Conservation (phyloP, 225 moss, liverwort and hornwort species). For the Marchantia paleacea region DNA sequence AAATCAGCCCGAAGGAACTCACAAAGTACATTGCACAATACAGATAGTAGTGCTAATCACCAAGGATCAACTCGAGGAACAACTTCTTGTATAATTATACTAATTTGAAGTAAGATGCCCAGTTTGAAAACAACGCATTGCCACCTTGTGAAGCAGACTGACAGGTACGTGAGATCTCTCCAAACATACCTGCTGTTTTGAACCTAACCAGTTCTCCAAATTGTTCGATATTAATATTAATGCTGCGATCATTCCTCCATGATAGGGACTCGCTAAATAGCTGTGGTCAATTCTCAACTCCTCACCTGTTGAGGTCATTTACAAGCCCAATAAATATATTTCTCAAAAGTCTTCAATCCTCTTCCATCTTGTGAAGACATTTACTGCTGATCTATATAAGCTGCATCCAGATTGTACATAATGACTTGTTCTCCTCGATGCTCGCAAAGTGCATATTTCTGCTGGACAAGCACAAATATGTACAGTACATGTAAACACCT, state of each 20-base stretch:
- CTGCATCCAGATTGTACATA: too few relatives aligned
- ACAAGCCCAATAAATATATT: not conserved
- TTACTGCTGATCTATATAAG: too few relatives aligned
- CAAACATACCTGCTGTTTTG: constrained; percentile 57
- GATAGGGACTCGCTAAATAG: constrained; percentile 83
- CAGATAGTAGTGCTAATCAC: too few relatives aligned
- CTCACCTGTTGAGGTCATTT: constrained; percentile 35
- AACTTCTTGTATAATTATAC: too few relatives aligned
- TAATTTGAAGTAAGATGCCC: too few relatives aligned
- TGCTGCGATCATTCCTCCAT: constrained; percentile 80
- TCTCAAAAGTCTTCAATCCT: not conserved
- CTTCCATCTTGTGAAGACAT: too few relatives aligned
- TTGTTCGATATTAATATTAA: constrained; percentile 67
- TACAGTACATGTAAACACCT: not conserved
- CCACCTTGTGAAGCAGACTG: not conserved
- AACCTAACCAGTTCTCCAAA: constrained; percentile 62
- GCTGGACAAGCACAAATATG: too few relatives aligned
- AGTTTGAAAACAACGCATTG: not conserved
- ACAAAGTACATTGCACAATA: not conserved
- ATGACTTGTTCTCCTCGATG: too few relatives aligned
- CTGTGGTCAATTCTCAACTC: constrained; percentile 75
- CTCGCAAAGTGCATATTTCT: too few relatives aligned
- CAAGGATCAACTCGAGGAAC: too few relatives aligned
- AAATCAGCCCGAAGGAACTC: not conserved
- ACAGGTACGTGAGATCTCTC: not conserved